Evolutionary conservation across 176 grass and related monocot species (phyloP), one percentile per base, ranked within the genome.

Genomic region (Raddia guianensis): DNA sequence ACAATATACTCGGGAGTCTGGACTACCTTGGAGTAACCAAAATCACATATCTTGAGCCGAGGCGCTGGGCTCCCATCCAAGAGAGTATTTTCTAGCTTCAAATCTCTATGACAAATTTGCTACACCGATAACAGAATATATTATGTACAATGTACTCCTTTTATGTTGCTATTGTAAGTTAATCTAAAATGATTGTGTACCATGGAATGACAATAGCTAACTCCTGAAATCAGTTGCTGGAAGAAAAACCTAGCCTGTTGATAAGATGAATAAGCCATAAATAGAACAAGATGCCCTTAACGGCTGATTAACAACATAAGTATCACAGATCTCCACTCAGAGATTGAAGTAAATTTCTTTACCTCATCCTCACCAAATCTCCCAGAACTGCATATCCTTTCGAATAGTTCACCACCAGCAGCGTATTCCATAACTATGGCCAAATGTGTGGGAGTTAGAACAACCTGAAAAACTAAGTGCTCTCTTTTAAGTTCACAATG

Each of bases 381-480:
- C 48, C 95, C 95, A 74, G 95, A 88, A 63, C 70, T 83, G 77
- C 95, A 98, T 60, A 98, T 98, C 73, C 95, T 90, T 79, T 86
- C 92, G 10, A 98, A 98, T 78, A 98, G 88, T 77, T 98, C 95
- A 5, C 95, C 95, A 1, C 95, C 95, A 86, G 90, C 95, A 89
- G 95, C 95, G 63, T 98, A 98, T 80, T 98, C 95, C 95, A 98
- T 98, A 60, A 98, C 88, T 86, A 98, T 98, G 80, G 95, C 95
- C 65, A 98, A 90, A 94, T 98, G 95, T 7, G 95, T 95, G n/a
- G 95, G 90, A 79, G 95, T 95, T 72, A 98, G 85, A 74, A 92
- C 89, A 82, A 98, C 95, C 95, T 98, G 88, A 87, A 91, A 93
- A 83, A 80, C 70, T 84, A 89, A 87, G 53, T 68, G 20, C 49